Conservation (phyloP, 108 stramenopile genomes). For the Discostella pseudostelligera region DNA sequence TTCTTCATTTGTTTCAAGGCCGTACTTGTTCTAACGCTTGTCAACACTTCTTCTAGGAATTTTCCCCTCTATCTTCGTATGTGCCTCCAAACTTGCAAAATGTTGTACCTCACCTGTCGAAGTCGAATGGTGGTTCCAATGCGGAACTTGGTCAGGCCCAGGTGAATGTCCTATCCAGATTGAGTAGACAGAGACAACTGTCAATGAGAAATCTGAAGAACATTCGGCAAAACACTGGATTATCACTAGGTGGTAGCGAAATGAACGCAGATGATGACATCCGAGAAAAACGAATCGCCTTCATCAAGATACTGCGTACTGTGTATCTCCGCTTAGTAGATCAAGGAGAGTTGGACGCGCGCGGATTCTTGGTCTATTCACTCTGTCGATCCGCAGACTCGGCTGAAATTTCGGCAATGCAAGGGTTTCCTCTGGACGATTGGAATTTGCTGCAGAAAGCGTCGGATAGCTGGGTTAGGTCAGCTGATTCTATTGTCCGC, state of each 20-base stretch:
- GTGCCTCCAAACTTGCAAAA: too few species aligned
- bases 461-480: slow-evolving; percentile 3
- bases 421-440: slow-evolving; percentile 33
- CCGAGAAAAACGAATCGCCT: slow-evolving; percentile 20
- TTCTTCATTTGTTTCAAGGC: neutral
- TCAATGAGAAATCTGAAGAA: neutral
- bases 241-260: neutral
- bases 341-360: slow-evolving; percentile 34
- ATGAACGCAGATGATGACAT: neutral
- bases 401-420: slow-evolving; percentile 22
- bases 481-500: slow-evolving; percentile 7
- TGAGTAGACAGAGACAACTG: neutral
- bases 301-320: slow-evolving; percentile 34
- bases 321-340: slow-evolving; percentile 39
- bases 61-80: neutral
- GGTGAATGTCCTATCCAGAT: too few species aligned
- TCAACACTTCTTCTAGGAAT: neutral
- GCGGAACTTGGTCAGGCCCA: too few species aligned
- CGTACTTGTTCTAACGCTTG: too few species aligned
- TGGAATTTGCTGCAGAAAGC: slow-evolving; percentile 33
- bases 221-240: neutral
- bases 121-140: neutral
- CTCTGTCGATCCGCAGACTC: slow-evolving; percentile 36
- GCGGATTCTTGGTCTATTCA: slow-evolving; percentile 29
- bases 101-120: too few species aligned